These are phyloP conservation scores for Aphanomyces invadans DNA, from an alignment of 352 stramenopile species.

Conservation along the genomic window DNA sequence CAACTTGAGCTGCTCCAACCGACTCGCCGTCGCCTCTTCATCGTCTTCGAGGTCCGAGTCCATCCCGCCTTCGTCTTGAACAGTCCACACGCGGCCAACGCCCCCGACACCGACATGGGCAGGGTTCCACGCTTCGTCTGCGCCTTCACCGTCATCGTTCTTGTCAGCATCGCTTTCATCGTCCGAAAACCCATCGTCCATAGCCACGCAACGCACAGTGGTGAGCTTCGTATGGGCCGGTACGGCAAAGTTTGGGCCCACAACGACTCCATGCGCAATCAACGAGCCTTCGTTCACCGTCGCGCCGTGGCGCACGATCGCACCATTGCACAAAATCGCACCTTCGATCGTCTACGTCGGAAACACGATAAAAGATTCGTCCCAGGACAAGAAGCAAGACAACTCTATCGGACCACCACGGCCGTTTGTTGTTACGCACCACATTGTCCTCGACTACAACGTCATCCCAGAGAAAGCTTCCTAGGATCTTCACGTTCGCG, in stretches of 20 bases:
- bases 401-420: background rate
- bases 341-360: slow-evolving; percentile 39
- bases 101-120: slow-evolving; percentile 60
- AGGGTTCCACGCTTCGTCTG: slow-evolving; percentile 47
- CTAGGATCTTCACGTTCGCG: slow-evolving; percentile 54
- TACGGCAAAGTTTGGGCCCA: slow-evolving; percentile 63
- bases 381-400: background rate
- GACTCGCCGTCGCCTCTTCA: slow-evolving; percentile 34
- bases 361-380: too few relatives aligned
- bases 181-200: slow-evolving; percentile 67
- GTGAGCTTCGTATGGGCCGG: slow-evolving; percentile 77
- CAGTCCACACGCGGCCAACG: slow-evolving; percentile 68
- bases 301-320: slow-evolving; percentile 59
- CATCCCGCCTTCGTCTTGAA: slow-evolving; percentile 75
- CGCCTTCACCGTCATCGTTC: slow-evolving; percentile 14
- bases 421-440: slow-evolving; percentile 36
- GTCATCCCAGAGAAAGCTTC: slow-evolving; percentile 79
- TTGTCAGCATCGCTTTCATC: slow-evolving; percentile 42
- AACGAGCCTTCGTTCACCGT: slow-evolving; percentile 65
- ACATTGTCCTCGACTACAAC: slow-evolving; percentile 73
- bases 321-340: slow-evolving; percentile 79
- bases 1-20: slow-evolving; percentile 54
- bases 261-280: slow-evolving; percentile 72
- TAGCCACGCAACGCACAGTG: slow-evolving; percentile 40
- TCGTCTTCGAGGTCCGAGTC: slow-evolving; percentile 45